Evolutionary conservation across 2,329 filamentous ascomycete species (phyloP).

Genomic region (Epichloe gansuensis): DNA sequence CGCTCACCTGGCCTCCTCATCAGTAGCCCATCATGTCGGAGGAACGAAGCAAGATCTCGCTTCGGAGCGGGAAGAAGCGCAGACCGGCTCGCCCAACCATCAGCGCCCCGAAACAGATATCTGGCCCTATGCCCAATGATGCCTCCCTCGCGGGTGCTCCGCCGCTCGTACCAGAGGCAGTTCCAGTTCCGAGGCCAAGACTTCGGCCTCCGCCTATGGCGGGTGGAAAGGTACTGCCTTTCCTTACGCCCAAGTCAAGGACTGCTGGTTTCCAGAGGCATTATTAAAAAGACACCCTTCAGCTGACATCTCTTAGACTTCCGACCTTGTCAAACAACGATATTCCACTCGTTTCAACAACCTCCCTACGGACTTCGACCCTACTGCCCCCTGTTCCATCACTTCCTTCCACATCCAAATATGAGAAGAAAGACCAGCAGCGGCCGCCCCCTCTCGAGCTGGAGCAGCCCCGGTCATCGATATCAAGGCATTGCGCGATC

Average conservation of each 20-base stretch:
- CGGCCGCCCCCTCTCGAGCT: conserved; percentile 42
- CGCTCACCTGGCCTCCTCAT: neutral
- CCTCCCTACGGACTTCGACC: conserved; percentile 55
- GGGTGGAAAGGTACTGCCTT: conserved; percentile 39
- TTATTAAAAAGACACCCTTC: neutral
- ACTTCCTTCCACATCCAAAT: conserved; percentile 48
- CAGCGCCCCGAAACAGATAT: conserved; percentile 52
- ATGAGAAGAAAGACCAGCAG: conserved; percentile 36
- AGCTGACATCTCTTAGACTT: conserved; percentile 35
- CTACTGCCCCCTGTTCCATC: conserved; percentile 60
- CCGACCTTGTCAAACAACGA: conserved; percentile 82
- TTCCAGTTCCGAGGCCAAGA: conserved; percentile 26
- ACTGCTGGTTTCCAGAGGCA: neutral
- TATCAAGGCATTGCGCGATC: conserved; percentile 65
- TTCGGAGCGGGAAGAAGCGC: conserved; percentile 48
- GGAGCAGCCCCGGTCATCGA: conserved; percentile 57
- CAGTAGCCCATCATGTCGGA: conserved; percentile 40
- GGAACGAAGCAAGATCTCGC: conserved; percentile 48
- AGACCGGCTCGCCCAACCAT: conserved; percentile 38
- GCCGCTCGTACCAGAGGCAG: conserved; percentile 13
- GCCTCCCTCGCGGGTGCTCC: conserved; percentile 21
- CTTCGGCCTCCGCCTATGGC: conserved; percentile 36
- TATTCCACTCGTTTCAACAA: conserved; percentile 91
- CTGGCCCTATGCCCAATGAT: conserved; percentile 44
- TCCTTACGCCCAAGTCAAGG: neutral